Conservation (phyloP, 2,329 filamentous ascomycete genomes). For the Fusarium austroafricanum region DNA sequence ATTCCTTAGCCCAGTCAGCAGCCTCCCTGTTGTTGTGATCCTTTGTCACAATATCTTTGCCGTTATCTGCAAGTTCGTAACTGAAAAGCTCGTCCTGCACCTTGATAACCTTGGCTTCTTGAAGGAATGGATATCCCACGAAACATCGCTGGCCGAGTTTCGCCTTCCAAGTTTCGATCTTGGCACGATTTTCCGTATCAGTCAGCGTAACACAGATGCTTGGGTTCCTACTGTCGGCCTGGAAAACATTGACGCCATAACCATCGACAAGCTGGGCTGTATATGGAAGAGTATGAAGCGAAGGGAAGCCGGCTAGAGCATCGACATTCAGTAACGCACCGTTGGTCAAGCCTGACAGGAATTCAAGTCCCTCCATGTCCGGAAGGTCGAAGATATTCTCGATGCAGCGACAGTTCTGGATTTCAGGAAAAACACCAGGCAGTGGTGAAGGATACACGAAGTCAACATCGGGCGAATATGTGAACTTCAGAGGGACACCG, state of each 20-base stretch:
- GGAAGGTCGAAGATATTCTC: slow-evolving; percentile 98
- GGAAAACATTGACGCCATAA: slow-evolving; percentile 94
- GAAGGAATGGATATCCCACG: slow-evolving; percentile 94
- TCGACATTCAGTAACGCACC: slow-evolving; percentile 84
- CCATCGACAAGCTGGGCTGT: slow-evolving; percentile 76
- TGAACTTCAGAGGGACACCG: slow-evolving; percentile 92
- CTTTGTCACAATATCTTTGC: slow-evolving; percentile 71
- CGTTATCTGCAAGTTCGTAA: slow-evolving; percentile 77
- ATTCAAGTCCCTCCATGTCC: slow-evolving; percentile 88
- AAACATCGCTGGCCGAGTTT: slow-evolving; percentile 89
- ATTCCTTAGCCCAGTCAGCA: slow-evolving; percentile 85
- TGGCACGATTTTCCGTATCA: slow-evolving; percentile 77
- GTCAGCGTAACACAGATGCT: slow-evolving; percentile 92
- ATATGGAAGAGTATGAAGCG: slow-evolving; percentile 86
- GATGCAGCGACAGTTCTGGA: slow-evolving; percentile 87
- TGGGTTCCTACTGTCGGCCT: slow-evolving; percentile 94
- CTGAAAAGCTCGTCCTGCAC: slow-evolving; percentile 95
- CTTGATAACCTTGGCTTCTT: slow-evolving; percentile 89
- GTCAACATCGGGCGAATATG: slow-evolving; percentile 80
- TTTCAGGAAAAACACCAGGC: slow-evolving; percentile 88
- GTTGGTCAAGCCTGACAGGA: slow-evolving; percentile 83
- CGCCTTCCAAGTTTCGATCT: slow-evolving; percentile 76
- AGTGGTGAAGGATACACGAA: slow-evolving; percentile 90
- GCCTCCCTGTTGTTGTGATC: slow-evolving; percentile 83
- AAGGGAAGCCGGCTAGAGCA: slow-evolving; percentile 94